Conservation (phyloP, 192 early-diverging fungal species). For the Ambispora gerdemannii region DNA sequence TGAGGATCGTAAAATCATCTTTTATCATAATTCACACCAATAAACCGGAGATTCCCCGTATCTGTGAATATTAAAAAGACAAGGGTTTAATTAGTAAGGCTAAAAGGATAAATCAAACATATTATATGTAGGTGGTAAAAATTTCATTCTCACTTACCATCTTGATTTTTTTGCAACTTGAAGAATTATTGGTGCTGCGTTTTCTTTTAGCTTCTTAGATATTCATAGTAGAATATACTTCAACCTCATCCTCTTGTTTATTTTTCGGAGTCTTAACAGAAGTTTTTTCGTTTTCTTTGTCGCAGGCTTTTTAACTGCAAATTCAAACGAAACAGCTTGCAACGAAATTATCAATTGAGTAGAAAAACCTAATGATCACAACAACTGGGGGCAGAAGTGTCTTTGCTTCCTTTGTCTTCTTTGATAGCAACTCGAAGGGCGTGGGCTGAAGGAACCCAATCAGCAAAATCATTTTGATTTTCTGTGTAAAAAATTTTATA, state of each 20-base stretch:
- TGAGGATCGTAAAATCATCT: conserved; percentile 67
- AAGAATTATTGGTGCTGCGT: neutral
- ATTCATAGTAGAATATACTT: neutral
- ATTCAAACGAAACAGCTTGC: conserved; percentile 60
- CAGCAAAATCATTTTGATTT: conserved; percentile 23
- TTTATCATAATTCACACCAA: conserved; percentile 65
- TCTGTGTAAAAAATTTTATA: neutral
- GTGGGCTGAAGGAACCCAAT: conserved; percentile 19
- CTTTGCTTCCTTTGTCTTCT: conserved; percentile 34
- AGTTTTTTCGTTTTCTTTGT: neutral
- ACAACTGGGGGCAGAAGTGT: conserved; percentile 44
- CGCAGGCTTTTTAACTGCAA: conserved; percentile 24
- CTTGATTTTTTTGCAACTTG: neutral
- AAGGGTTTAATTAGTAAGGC: neutral
- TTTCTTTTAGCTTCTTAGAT: neutral
- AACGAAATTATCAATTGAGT: conserved; percentile 63
- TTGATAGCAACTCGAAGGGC: conserved; percentile 32
- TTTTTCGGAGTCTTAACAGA: too few species aligned
- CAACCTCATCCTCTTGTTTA: neutral
- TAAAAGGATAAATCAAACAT: neutral
- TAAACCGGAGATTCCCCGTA: conserved; percentile 46
- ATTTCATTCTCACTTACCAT: neutral
- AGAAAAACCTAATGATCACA: conserved; percentile 49
- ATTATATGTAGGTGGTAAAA: neutral
- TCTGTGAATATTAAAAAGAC: neutral